Conservation (phyloP, 2,329 filamentous ascomycete genomes). For the Lasiodiplodia gonubiensis region DNA sequence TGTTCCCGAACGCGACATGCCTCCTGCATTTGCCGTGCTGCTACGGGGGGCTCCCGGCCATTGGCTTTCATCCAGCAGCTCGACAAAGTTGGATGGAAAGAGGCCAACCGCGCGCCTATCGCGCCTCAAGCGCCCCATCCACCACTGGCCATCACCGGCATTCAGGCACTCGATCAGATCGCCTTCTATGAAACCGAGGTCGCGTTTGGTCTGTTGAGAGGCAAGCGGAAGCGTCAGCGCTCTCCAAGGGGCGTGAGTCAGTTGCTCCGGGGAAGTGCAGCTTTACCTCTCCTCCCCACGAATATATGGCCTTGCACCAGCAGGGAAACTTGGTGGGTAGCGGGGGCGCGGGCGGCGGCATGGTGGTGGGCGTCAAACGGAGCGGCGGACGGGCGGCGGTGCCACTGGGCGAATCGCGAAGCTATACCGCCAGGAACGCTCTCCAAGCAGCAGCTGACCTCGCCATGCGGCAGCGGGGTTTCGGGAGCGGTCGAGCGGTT, state of each 20-base stretch:
- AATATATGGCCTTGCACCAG: constrained; percentile 90
- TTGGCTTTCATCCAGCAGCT: constrained; percentile 84
- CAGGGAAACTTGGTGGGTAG: constrained; percentile 84
- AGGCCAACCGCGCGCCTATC: constrained; percentile 90
- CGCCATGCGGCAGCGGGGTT: constrained; percentile 10
- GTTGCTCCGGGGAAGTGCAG: neutral
- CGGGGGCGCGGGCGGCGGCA: constrained; percentile 54
- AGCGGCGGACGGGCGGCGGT: constrained; percentile 1
- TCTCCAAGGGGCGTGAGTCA: constrained; percentile 26
- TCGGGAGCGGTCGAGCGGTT: neutral
- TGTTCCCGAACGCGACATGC: constrained; percentile 46
- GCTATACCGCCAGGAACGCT: constrained; percentile 15
- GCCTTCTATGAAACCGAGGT: constrained; percentile 95
- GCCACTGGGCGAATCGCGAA: constrained; percentile 1
- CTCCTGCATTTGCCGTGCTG: constrained; percentile 51
- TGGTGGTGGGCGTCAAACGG: constrained; percentile 34
- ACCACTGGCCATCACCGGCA: constrained; percentile 97
- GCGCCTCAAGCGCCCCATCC: constrained; percentile 89
- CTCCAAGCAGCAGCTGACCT: constrained; percentile 4
- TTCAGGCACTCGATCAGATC: constrained; percentile 98
- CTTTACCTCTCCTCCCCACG: constrained; percentile 79
- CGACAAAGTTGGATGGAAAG: constrained; percentile 97
- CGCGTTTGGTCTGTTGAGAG: constrained; percentile 72
- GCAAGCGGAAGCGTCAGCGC: constrained; percentile 32
- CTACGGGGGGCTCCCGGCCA: constrained; percentile 71